Percentiles rank a stretch among this genome's conserved stretches.
Evolutionary conservation across 768 basidiomycete genomes (phyloP).

Genomic region (Candolleomyces eurysporus): DNA sequence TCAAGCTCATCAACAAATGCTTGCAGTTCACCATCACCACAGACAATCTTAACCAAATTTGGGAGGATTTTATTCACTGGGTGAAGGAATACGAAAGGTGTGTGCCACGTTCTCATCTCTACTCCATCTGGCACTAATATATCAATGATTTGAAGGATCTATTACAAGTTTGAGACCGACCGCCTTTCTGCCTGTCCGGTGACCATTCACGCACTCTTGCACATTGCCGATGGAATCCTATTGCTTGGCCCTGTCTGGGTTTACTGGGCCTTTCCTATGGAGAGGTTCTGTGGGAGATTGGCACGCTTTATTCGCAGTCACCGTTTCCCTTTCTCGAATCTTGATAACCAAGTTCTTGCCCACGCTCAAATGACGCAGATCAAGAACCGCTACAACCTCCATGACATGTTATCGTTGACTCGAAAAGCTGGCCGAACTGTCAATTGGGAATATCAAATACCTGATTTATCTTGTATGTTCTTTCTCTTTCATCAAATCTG

Average conservation of each 20-base stretch:
- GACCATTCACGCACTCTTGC: slow-evolving; percentile 34
- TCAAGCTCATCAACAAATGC: slow-evolving; percentile 31
- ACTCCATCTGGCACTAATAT: background rate
- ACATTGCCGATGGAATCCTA: slow-evolving; percentile 32
- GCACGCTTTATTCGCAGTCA: slow-evolving; percentile 24
- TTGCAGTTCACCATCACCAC: slow-evolving; percentile 32
- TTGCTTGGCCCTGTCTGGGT: slow-evolving; percentile 33
- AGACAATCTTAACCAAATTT: slow-evolving; percentile 23
- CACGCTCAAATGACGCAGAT: background rate
- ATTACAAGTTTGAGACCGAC: slow-evolving; percentile 24
- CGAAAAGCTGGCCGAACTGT: background rate
- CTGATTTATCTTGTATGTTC: background rate
- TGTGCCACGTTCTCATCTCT: background rate
- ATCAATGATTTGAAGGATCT: slow-evolving; percentile 22
- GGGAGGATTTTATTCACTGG: slow-evolving; percentile 32
- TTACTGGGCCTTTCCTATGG: slow-evolving; percentile 40
- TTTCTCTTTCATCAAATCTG: background rate
- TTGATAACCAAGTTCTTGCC: slow-evolving; percentile 1
- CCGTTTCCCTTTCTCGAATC: slow-evolving; percentile 18
- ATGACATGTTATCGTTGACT: background rate
- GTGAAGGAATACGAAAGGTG: slow-evolving; percentile 38
- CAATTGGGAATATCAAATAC: background rate
- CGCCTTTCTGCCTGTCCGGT: slow-evolving; percentile 27
- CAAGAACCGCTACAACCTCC: background rate
- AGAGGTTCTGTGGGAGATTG: slow-evolving; percentile 31